These are phyloP conservation scores for Gossypium davidsonii DNA, from an alignment of 441 rosid species.

Conservation along the genomic window DNA sequence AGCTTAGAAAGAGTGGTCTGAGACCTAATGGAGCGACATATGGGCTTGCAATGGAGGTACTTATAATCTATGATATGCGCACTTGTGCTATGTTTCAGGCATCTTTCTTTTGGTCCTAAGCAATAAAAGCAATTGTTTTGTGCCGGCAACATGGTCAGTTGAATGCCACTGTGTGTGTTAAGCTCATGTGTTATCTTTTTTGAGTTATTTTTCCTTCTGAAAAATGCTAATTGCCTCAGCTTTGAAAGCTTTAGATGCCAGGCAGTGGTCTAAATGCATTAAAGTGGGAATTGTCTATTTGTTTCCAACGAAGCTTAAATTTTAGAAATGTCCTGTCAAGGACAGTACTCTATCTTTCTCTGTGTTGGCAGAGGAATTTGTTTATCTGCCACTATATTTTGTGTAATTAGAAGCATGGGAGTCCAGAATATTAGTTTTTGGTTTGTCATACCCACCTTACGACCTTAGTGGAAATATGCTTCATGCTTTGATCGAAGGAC, in stretches of 20 bases:
- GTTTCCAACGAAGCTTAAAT: not conserved
- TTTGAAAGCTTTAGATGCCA: not conserved
- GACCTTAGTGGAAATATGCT: not conserved
- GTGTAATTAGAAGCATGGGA: not conserved
- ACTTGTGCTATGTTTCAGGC: not conserved
- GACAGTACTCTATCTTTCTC: not conserved
- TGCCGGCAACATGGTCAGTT: not conserved
- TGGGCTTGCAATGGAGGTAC: slow-evolving; percentile 98
- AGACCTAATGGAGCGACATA: slow-evolving; percentile 88
- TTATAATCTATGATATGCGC: not conserved
- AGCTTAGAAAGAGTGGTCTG: slow-evolving; percentile 68
- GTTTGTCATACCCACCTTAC: not conserved
- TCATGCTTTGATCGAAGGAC: not conserved
- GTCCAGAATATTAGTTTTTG: not conserved
- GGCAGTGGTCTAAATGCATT: not conserved
- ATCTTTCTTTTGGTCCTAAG: slow-evolving; percentile 1
- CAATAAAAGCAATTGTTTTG: not conserved
- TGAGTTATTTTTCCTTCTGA: not conserved
- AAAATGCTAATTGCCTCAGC: not conserved
- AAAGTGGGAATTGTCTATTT: not conserved
- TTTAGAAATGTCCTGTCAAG: not conserved
- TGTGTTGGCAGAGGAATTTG: not conserved
- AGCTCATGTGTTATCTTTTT: not conserved
- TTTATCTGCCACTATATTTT: not conserved
- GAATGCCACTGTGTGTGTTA: slow-evolving; percentile 1